Conservation (phyloP, 148 eudicot species). For the Euryodendron excelsum region DNA sequence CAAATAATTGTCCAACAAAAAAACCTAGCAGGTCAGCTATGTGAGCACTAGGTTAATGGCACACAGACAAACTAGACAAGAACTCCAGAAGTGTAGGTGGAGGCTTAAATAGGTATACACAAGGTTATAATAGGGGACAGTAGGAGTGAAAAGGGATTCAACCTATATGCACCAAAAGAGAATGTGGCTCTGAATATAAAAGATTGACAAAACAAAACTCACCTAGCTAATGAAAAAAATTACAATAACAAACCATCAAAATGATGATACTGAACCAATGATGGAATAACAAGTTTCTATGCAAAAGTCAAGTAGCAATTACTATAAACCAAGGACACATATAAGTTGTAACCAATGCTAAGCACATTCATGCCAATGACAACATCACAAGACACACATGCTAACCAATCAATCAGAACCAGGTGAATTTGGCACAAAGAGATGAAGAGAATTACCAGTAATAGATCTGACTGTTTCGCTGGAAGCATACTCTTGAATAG, state of each 20-base stretch:
- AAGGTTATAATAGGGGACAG: neutral
- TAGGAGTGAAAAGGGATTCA: neutral
- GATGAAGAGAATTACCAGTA: constrained; percentile 54
- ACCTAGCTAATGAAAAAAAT: neutral
- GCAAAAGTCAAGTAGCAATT: neutral
- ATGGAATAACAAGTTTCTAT: neutral
- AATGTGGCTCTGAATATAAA: neutral
- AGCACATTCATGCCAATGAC: neutral
- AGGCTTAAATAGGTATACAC: neutral
- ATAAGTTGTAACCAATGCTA: neutral
- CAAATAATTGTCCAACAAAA: too few relatives aligned
- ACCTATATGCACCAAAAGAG: neutral
- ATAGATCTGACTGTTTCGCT: constrained; percentile 98
- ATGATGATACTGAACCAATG: neutral
- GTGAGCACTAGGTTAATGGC: too few relatives aligned
- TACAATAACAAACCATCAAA: neutral
- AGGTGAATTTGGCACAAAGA: neutral
- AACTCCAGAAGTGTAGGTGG: neutral
- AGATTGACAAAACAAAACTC: neutral
- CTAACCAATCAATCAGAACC: neutral
- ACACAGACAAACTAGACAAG: too few relatives aligned
- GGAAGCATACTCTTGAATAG: constrained; percentile 98
- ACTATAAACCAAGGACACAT: neutral
- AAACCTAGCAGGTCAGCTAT: too few relatives aligned
- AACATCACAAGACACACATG: neutral